Conservation (phyloP, 257 asterid species). For the Orobanche coerulescens region DNA sequence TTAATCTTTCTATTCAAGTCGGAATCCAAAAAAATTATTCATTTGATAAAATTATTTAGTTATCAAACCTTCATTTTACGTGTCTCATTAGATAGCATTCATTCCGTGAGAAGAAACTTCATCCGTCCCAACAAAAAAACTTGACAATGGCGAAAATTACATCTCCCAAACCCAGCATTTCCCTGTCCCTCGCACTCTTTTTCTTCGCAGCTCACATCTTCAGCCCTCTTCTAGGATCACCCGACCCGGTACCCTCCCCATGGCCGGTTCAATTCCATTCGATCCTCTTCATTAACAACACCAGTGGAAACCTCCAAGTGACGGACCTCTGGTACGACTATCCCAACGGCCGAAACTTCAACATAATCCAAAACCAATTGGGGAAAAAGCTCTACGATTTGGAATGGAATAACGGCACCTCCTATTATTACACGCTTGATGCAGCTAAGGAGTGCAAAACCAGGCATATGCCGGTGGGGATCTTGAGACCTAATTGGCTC, state of each 20-base stretch:
- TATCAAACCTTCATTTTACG: too few relatives aligned
- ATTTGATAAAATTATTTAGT: too few relatives aligned
- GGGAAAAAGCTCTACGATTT: constrained; percentile 44
- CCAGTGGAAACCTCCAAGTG: constrained; percentile 36
- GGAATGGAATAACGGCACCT: constrained; percentile 77
- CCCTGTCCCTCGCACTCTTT: constrained; percentile 16
- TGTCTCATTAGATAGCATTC: too few relatives aligned
- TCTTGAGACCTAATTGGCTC: constrained; percentile 61
- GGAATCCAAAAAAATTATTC: too few relatives aligned
- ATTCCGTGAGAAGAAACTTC: neutral
- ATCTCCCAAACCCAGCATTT: neutral
- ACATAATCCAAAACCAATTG: constrained; percentile 58
- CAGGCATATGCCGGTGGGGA: constrained; percentile 43
- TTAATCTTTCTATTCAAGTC: too few relatives aligned
- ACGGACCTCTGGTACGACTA: constrained; percentile 66
- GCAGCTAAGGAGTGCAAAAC: constrained; percentile 34
- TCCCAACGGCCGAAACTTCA: constrained; percentile 63
- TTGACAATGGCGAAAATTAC: constrained; percentile 10
- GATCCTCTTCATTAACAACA: constrained; percentile 39
- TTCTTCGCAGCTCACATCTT: neutral
- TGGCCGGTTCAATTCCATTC: constrained; percentile 88
- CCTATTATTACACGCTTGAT: constrained; percentile 52
- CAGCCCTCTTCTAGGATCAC: constrained; percentile 8
- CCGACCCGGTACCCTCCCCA: constrained; percentile 43
- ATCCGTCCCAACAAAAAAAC: neutral